These are phyloP conservation scores for Oryza glaberrima DNA, from an alignment of 176 grass and related monocot genomes.

Conservation along the genomic window DNA sequence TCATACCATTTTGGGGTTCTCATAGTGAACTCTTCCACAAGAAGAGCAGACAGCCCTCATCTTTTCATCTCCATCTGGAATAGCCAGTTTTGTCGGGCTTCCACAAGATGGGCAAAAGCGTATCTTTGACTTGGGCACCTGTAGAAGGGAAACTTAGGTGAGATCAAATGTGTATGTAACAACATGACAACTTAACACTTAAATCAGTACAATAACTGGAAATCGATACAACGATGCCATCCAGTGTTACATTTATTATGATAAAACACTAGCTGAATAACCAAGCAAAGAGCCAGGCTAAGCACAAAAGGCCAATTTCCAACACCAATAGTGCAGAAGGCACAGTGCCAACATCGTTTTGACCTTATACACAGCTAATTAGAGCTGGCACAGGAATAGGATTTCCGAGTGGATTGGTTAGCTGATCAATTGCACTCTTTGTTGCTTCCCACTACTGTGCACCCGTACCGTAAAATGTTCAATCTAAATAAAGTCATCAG, in stretches of 20 bases:
- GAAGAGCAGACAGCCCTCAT: conserved; percentile 83
- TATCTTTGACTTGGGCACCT: conserved; percentile 79
- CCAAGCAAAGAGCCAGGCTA: neutral
- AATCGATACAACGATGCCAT: neutral
- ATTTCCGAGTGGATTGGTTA: neutral
- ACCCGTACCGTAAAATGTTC: no score
- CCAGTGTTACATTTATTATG: neutral
- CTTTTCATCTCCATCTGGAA: conserved; percentile 95
- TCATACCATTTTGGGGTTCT: conserved; percentile 96
- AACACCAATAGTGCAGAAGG: neutral
- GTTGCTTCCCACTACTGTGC: no score
- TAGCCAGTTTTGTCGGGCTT: conserved; percentile 69
- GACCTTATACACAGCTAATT: neutral
- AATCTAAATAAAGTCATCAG: no score
- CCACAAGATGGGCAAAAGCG: conserved; percentile 78
- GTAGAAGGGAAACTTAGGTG: neutral
- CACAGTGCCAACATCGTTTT: neutral
- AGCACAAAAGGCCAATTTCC: no score
- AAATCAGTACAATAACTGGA: neutral
- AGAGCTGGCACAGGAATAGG: neutral
- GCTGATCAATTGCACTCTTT: neutral
- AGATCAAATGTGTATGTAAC: neutral
- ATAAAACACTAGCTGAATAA: neutral
- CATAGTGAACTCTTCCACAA: conserved; percentile 92
- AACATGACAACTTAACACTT: neutral